Evolutionary conservation across 495 filamentous ascomycete species (phyloP).

Genomic region (Aspergillus ostianus): DNA sequence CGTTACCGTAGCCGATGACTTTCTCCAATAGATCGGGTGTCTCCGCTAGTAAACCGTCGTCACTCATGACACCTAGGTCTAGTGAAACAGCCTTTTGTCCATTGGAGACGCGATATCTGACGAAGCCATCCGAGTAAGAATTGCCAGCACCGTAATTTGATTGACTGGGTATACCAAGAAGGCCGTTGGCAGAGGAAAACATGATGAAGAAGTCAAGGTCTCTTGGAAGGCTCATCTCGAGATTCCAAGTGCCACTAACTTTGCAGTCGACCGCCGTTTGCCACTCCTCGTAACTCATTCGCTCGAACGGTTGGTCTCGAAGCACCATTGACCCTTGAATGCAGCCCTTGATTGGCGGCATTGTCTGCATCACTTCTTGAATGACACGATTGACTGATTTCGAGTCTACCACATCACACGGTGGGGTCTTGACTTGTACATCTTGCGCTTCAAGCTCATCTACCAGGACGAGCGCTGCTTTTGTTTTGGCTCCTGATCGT

Average conservation of each 20-base stretch:
- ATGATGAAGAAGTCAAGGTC: slow-evolving; percentile 49
- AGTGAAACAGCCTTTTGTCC: slow-evolving; percentile 28
- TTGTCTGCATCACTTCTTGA: slow-evolving; percentile 7
- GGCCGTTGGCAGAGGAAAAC: slow-evolving; percentile 32
- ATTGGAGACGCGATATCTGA: slow-evolving; percentile 14
- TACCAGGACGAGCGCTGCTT: slow-evolving; percentile 15
- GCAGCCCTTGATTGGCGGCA: slow-evolving; percentile 33
- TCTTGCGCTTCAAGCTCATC: slow-evolving; percentile 13
- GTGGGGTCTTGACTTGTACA: slow-evolving; percentile 14
- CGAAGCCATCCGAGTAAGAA: slow-evolving; percentile 32
- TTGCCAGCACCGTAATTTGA: slow-evolving; percentile 35
- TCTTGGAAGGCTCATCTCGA: slow-evolving; percentile 22
- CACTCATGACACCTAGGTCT: slow-evolving; percentile 27
- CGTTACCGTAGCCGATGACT: neutral
- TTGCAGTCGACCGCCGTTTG: slow-evolving; percentile 35
- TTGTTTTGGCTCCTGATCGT: slow-evolving; percentile 20
- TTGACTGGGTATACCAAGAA: slow-evolving; percentile 26
- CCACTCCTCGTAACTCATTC: slow-evolving; percentile 43
- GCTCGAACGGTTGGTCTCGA: slow-evolving; percentile 41
- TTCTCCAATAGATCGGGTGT: neutral
- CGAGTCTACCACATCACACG: slow-evolving; percentile 27
- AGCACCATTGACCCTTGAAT: slow-evolving; percentile 44
- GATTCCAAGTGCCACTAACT: slow-evolving; percentile 42
- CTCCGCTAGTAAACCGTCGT: slow-evolving; percentile 4
- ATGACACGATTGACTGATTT: slow-evolving; percentile 21